Conservation (phyloP, 1,139 yeast species). For the Nakaseomyces sp. region DNA sequence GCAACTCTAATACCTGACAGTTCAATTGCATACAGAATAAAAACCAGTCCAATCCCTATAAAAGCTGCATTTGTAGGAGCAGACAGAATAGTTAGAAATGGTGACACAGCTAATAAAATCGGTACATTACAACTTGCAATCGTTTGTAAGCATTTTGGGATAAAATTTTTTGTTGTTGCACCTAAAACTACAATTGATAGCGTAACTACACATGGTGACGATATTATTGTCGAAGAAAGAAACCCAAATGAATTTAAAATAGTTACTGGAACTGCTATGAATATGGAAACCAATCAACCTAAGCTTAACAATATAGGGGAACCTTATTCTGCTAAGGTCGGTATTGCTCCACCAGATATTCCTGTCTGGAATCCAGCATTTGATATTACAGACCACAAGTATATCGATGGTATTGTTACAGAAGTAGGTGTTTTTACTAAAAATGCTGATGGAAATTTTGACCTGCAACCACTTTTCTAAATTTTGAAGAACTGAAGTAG, state of each 20-base stretch:
- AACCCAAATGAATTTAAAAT: conserved; percentile 71
- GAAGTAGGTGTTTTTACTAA: conserved; percentile 54
- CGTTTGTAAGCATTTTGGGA: conserved; percentile 43
- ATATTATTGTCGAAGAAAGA: conserved; percentile 79
- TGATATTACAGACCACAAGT: conserved; percentile 78
- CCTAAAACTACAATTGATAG: conserved; percentile 85
- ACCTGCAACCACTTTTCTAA: conserved; percentile 27
- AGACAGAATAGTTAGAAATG: conserved; percentile 86
- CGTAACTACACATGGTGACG: conserved; percentile 55
- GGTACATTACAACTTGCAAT: conserved; percentile 91
- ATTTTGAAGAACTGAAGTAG: not conserved
- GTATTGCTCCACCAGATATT: conserved; percentile 78
- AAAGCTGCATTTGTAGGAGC: conserved; percentile 94
- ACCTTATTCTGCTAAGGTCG: conserved; percentile 50
- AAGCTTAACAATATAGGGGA: conserved; percentile 31
- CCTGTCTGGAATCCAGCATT: conserved; percentile 94
- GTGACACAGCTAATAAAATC: conserved; percentile 93
- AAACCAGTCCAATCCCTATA: conserved; percentile 42
- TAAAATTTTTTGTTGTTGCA: conserved; percentile 88
- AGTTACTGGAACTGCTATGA: conserved; percentile 57
- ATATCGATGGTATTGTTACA: conserved; percentile 83
- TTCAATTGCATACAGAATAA: conserved; percentile 74
- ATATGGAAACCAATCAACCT: conserved; percentile 27
- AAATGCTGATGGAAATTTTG: conserved; percentile 39
- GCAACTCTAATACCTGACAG: conserved; percentile 84